Conservation (phyloP, 1,139 yeast genomes). For the Pichia sp. region DNA sequence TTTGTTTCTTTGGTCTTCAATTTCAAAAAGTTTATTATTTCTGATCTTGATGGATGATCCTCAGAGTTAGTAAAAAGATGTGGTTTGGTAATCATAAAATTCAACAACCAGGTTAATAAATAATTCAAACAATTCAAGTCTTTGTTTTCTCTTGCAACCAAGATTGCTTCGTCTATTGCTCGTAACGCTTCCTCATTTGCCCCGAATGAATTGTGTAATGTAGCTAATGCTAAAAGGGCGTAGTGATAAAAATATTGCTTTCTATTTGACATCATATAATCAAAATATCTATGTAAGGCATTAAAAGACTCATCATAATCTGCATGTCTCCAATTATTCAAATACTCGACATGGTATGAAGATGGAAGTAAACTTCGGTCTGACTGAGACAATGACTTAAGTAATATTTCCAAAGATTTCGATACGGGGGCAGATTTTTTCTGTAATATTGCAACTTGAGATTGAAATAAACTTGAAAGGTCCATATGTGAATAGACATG, state of each 20-base stretch:
- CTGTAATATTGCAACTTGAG: conserved; percentile 53
- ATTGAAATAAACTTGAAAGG: conserved; percentile 45
- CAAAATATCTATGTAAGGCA: conserved; percentile 74
- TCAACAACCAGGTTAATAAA: conserved; percentile 73
- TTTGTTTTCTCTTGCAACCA: conserved; percentile 81
- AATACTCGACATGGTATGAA: conserved; percentile 56
- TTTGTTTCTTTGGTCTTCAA: conserved; percentile 47
- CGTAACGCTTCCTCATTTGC: conserved; percentile 69
- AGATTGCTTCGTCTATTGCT: conserved; percentile 81
- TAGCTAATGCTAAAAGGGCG: conserved; percentile 73
- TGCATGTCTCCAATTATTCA: conserved; percentile 53
- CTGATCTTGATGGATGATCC: conserved; percentile 40
- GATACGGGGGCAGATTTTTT: conserved; percentile 50
- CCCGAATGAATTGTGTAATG: conserved; percentile 70
- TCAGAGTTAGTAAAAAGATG: conserved; percentile 40
- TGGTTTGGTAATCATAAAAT: conserved; percentile 65
- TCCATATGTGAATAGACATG: conserved; percentile 40
- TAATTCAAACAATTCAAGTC: conserved; percentile 69
- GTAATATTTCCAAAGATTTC: conserved; percentile 36
- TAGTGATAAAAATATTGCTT: conserved; percentile 69
- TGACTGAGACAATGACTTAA: conserved; percentile 44
- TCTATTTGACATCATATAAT: conserved; percentile 70
- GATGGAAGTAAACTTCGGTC: conserved; percentile 55
- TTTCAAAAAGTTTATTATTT: conserved; percentile 57
- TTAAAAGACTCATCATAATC: conserved; percentile 72